phyloP scores from a whole-genome alignment of 1,284 basidiomycete species.

The Bothia castanella region DNA sequence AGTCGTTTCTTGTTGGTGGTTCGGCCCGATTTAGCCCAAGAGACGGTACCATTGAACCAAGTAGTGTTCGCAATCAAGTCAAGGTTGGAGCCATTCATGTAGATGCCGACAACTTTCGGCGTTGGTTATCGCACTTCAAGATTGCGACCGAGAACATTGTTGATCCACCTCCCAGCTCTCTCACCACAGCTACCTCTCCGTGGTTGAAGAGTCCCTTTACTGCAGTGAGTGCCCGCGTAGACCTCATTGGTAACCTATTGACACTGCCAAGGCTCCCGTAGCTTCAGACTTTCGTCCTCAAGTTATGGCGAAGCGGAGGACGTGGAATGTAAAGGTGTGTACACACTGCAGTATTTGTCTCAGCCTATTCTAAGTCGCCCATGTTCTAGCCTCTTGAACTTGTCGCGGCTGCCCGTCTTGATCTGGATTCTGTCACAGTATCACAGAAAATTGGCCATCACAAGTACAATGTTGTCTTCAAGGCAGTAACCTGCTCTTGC shows the following conservation, averaged over 20 bases:
- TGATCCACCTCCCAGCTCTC: slow-evolving; percentile 18
- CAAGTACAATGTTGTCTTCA: slow-evolving; percentile 43
- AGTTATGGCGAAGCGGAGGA: slow-evolving; percentile 16
- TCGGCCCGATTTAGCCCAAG: slow-evolving; percentile 59
- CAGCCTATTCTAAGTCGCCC: slow-evolving; percentile 3
- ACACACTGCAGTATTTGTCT: not conserved
- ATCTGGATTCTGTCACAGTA: slow-evolving; percentile 26
- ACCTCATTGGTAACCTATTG: slow-evolving; percentile 1
- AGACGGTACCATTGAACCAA: slow-evolving; percentile 49
- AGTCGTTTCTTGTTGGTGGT: slow-evolving; percentile 42
- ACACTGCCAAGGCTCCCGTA: slow-evolving; percentile 20
- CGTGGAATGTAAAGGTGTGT: slow-evolving; percentile 16
- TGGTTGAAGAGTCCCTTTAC: slow-evolving; percentile 33
- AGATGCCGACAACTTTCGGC: slow-evolving; percentile 40
- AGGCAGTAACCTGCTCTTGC: slow-evolving; percentile 37
- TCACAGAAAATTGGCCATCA: slow-evolving; percentile 32
- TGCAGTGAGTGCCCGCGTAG: slow-evolving; percentile 20
- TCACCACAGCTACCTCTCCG: slow-evolving; percentile 18
- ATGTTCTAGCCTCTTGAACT: slow-evolving; percentile 21
- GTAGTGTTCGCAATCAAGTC: slow-evolving; percentile 50
- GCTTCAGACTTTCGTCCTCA: slow-evolving; percentile 15
- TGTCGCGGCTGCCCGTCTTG: slow-evolving; percentile 15
- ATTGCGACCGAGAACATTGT: slow-evolving; percentile 10
- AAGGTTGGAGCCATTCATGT: slow-evolving; percentile 46
- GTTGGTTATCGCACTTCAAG: slow-evolving; percentile 21